Evolutionary conservation across 768 basidiomycete species (phyloP).

Genomic region (Russula vinacea): DNA sequence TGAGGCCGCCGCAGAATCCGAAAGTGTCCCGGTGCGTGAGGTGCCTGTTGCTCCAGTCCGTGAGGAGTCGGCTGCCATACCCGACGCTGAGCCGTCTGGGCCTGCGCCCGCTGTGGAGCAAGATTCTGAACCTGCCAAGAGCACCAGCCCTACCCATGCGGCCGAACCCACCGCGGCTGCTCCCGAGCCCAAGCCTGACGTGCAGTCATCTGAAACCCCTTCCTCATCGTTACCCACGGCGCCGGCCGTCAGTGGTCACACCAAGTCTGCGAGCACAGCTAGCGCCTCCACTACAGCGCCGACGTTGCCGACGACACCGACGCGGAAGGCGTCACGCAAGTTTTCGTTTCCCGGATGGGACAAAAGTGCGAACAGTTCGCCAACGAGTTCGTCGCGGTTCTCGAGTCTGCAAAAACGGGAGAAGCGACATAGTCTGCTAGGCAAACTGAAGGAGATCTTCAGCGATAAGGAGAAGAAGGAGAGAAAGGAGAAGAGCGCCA

Average conservation of each 20-base stretch:
- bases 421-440: constrained; percentile 28
- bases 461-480: constrained; percentile 25
- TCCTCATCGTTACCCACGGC: background rate
- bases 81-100: background rate
- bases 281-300: constrained; percentile 14
- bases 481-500: constrained; percentile 20
- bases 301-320: background rate
- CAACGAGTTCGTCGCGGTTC: constrained; percentile 24
- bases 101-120: background rate
- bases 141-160: background rate
- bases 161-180: background rate
- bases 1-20: background rate
- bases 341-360: constrained; percentile 24
- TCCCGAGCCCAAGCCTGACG: constrained; percentile 12
- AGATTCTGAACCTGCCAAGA: constrained; percentile 2
- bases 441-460: constrained; percentile 30
- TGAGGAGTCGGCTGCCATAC: background rate
- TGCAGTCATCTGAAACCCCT: background rate
- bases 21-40: background rate
- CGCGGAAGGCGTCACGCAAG: constrained; percentile 20
- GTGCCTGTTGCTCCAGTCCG: background rate
- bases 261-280: constrained; percentile 15
- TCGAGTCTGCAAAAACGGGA: constrained; percentile 27
- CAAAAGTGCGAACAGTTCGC: constrained; percentile 23
- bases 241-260: constrained; percentile 11